phyloP scores from a whole-genome alignment of 352 stramenopile genomes.

The Globisporangium radiosum region DNA sequence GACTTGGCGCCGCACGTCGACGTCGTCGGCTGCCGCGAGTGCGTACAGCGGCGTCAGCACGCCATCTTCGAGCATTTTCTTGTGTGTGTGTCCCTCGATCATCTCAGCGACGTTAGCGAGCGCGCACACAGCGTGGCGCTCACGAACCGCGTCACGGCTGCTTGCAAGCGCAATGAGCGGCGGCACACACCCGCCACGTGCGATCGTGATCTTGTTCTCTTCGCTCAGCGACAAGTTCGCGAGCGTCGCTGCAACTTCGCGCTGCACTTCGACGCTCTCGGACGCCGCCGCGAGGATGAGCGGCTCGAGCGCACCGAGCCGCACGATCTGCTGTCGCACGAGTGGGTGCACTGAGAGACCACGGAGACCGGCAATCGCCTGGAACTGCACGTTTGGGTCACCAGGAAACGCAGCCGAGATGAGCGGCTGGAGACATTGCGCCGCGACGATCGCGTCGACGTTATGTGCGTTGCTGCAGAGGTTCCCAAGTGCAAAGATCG shows the following conservation, averaged over 20 bases:
- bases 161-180: constrained; percentile 87
- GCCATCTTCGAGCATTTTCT: constrained; percentile 92
- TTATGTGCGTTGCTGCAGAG: constrained; percentile 91
- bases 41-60: constrained; percentile 87
- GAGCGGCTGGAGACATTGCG: constrained; percentile 88
- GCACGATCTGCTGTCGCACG: constrained; percentile 87
- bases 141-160: constrained; percentile 84
- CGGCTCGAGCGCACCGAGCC: constrained; percentile 90
- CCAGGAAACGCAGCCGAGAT: constrained; percentile 94
- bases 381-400: constrained; percentile 94
- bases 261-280: constrained; percentile 93
- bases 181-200: constrained; percentile 89
- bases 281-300: constrained; percentile 88
- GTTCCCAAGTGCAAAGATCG: constrained; percentile 94
- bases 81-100: constrained; percentile 92
- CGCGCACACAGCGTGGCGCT: constrained; percentile 90
- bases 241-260: constrained; percentile 92
- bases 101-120: constrained; percentile 96
- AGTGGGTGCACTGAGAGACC: constrained; percentile 89
- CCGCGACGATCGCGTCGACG: constrained; percentile 83
- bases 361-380: constrained; percentile 92
- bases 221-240: constrained; percentile 94
- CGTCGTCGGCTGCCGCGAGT: constrained; percentile 60
- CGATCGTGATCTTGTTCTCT: constrained; percentile 96
- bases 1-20: constrained; percentile 90